These are phyloP conservation scores for Ceratobasidium sp. DNA, from an alignment of 1,284 basidiomycete species.

Conservation along the genomic window DNA sequence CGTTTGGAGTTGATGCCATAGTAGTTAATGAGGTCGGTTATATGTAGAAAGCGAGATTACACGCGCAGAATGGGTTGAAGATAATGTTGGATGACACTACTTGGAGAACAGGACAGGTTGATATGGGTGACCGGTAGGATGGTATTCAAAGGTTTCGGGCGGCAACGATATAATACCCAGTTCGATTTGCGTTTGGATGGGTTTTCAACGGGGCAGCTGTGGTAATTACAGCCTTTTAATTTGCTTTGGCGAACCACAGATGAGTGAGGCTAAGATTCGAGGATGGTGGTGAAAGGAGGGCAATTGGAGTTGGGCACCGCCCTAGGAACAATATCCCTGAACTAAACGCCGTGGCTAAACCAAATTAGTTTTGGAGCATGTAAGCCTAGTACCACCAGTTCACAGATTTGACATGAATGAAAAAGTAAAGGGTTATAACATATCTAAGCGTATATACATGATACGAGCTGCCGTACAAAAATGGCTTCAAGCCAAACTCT, in stretches of 20 bases:
- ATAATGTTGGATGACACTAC: background rate
- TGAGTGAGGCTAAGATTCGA: conserved; percentile 17
- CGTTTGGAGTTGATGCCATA: conserved; percentile 56
- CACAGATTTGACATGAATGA: too few species aligned
- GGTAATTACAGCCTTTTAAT: conserved; percentile 10
- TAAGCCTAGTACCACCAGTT: background rate
- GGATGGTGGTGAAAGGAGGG: conserved; percentile 36
- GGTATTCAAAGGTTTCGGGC: background rate
- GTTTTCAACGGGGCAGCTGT: background rate
- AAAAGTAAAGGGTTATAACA: background rate
- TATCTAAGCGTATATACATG: background rate
- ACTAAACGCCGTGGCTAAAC: conserved; percentile 40
- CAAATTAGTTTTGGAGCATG: background rate
- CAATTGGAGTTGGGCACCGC: conserved; percentile 14
- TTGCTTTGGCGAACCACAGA: conserved; percentile 1
- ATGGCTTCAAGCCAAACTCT: background rate
- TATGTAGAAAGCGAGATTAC: background rate
- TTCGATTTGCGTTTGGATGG: background rate
- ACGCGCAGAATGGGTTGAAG: background rate
- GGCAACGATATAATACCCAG: background rate
- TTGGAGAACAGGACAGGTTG: background rate
- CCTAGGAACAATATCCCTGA: conserved; percentile 42
- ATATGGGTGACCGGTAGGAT: background rate
- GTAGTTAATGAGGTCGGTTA: conserved; percentile 22
- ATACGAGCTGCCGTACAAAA: background rate